Percentiles rank a stretch among this genome's conserved stretches.
Conservation (phyloP, 2,329 filamentous ascomycete species). For the Xylaria sp. region DNA sequence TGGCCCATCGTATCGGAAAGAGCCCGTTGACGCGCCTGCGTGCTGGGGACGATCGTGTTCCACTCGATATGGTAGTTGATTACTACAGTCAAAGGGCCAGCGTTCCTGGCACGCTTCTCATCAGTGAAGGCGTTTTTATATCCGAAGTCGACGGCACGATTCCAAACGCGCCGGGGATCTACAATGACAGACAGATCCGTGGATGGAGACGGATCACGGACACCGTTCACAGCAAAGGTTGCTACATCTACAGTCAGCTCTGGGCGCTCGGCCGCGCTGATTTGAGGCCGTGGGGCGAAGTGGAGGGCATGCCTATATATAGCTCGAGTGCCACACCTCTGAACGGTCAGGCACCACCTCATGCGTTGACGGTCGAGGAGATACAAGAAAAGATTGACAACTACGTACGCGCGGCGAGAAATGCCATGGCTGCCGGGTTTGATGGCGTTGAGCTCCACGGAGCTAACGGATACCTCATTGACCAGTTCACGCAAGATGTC, state of each 20-base stretch:
- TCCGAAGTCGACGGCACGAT: constrained; percentile 59
- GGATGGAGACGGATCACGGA: constrained; percentile 67
- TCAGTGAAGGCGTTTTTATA: constrained; percentile 66
- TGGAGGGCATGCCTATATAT: constrained; percentile 47
- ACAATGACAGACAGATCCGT: constrained; percentile 60
- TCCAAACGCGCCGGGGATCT: constrained; percentile 64
- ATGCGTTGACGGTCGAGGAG: constrained; percentile 69
- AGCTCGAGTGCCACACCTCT: constrained; percentile 53
- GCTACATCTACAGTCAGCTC: constrained; percentile 70
- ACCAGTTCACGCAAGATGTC: constrained; percentile 60
- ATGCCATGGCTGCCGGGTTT: constrained; percentile 72
- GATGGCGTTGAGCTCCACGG: constrained; percentile 74
- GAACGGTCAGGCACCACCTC: constrained; percentile 62
- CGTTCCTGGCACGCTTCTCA: constrained; percentile 58
- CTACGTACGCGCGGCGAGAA: constrained; percentile 64
- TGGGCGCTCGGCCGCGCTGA: constrained; percentile 70
- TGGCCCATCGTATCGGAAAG: constrained; percentile 49
- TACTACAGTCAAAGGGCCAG: constrained; percentile 59
- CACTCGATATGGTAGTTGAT: constrained; percentile 46
- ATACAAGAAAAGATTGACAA: constrained; percentile 70
- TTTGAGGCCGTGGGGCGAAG: constrained; percentile 41
- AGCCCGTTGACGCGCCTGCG: constrained; percentile 64
- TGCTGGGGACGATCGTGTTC: constrained; percentile 56
- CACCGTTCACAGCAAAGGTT: constrained; percentile 67
- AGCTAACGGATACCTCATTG: constrained; percentile 70